These are phyloP conservation scores for Pseudognaphalium luteoalbum DNA, from an alignment of 129 eudicot genomes.

Conservation along the genomic window DNA sequence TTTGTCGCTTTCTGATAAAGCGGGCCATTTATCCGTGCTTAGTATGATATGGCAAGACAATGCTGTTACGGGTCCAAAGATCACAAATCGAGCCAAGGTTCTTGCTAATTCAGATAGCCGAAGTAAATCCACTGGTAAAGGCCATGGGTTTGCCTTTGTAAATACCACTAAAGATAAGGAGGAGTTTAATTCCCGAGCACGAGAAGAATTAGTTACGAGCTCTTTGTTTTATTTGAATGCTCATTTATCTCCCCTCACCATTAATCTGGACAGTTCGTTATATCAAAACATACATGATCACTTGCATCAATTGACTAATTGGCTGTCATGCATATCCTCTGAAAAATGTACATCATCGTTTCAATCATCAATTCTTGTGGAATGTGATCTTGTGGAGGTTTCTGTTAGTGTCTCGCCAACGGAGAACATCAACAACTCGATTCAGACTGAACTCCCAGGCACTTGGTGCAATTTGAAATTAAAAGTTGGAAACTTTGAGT, in stretches of 20 bases:
- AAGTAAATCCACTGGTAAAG: conserved; percentile 49
- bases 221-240: conserved; percentile 61
- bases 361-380: conserved; percentile 66
- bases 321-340: conserved; percentile 40
- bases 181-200: conserved; percentile 47
- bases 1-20: conserved; percentile 43
- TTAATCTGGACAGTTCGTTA: conserved; percentile 44
- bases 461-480: conserved; percentile 68
- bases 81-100: conserved; percentile 64
- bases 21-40: conserved; percentile 43
- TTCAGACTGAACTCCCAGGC: conserved; percentile 84
- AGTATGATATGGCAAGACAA: conserved; percentile 75
- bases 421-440: conserved; percentile 44
- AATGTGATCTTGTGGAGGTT: conserved; percentile 62
- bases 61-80: conserved; percentile 69
- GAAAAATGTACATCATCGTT: conserved; percentile 34
- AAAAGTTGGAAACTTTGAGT: conserved; percentile 57
- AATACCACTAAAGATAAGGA: conserved; percentile 56
- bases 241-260: conserved; percentile 41
- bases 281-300: conserved; percentile 45
- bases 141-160: conserved; percentile 64
- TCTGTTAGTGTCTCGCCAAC: conserved; percentile 36
- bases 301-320: conserved; percentile 42
- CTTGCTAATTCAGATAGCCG: conserved; percentile 64
- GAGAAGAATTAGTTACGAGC: conserved; percentile 59